Percentiles rank a stretch among this genome's conserved stretches.
Conservation (phyloP, 2,329 filamentous ascomycete species). For the Ophiostoma montium region DNA sequence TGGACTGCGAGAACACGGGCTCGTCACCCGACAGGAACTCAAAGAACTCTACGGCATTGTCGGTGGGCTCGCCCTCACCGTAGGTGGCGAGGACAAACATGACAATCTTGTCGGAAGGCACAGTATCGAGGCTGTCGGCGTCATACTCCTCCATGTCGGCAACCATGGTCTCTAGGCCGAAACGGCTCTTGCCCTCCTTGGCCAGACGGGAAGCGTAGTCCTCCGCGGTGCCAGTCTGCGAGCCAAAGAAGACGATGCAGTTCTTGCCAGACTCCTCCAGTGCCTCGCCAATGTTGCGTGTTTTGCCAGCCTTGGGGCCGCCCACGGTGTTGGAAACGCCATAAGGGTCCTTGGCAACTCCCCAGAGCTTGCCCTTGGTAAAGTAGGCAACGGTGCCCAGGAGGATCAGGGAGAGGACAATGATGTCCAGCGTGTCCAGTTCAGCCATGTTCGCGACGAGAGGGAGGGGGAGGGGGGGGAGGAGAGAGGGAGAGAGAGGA, state of each 20-base stretch:
- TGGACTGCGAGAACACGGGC: constrained; percentile 61
- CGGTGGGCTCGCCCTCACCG: constrained; percentile 94
- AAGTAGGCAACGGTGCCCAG: constrained; percentile 88
- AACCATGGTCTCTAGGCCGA: constrained; percentile 95
- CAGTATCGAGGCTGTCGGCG: constrained; percentile 79
- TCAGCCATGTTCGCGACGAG: constrained; percentile 60
- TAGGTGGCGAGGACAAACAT: constrained; percentile 97
- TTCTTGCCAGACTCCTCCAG: constrained; percentile 94
- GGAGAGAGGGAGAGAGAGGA: neutral
- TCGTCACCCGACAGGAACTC: constrained; percentile 85
- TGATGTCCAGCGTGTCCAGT: constrained; percentile 86
- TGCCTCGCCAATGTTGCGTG: constrained; percentile 86
- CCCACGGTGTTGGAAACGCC: constrained; percentile 56
- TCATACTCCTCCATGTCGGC: constrained; percentile 97
- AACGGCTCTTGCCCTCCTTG: constrained; percentile 94
- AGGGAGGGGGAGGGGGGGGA: neutral
- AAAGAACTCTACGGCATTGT: constrained; percentile 98
- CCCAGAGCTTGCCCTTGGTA: constrained; percentile 94
- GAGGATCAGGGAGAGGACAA: constrained; percentile 77
- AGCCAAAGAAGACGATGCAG: constrained; percentile 96
- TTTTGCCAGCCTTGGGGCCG: constrained; percentile 65
- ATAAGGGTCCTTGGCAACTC: constrained; percentile 75
- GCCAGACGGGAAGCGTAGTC: constrained; percentile 93
- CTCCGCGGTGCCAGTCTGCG: constrained; percentile 94
- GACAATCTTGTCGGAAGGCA: constrained; percentile 79